phyloP scores from a whole-genome alignment of 2,329 filamentous ascomycete genomes.

The Mycosphaerella sp. region DNA sequence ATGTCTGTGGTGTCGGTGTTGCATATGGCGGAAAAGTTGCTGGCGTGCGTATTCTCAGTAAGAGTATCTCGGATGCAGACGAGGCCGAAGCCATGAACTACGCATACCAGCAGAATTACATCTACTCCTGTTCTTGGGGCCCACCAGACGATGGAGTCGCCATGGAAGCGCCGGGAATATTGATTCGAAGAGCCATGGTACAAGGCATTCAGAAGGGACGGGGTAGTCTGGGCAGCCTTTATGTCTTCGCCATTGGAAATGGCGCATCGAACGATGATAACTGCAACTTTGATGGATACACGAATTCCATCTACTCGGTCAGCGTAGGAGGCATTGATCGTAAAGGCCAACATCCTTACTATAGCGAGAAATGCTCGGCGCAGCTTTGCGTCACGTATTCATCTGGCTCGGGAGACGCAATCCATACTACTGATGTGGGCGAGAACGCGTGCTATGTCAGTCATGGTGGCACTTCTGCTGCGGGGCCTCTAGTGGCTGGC shows the following conservation, averaged over 20 bases:
- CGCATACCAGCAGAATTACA: conserved; percentile 82
- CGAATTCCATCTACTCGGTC: conserved; percentile 98
- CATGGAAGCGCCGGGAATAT: conserved; percentile 87
- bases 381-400: conserved; percentile 96
- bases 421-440: conserved; percentile 95
- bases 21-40: conserved; percentile 88
- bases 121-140: conserved; percentile 99
- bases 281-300: conserved; percentile 99
- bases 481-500: conserved; percentile 85
- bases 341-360: conserved; percentile 83
- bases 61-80: conserved; percentile 83
- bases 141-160: conserved; percentile 87
- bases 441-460: conserved; percentile 65
- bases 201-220: conserved; percentile 88
- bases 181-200: conserved; percentile 86
- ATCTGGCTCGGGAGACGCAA: conserved; percentile 79
- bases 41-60: conserved; percentile 87
- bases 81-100: conserved; percentile 92
- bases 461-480: conserved; percentile 95
- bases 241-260: conserved; percentile 95
- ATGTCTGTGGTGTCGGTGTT: conserved; percentile 92
- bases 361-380: conserved; percentile 93
- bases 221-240: conserved; percentile 77
- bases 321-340: conserved; percentile 90
- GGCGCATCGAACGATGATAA: conserved; percentile 83